These are phyloP conservation scores for Nakazawaea populi DNA, from an alignment of 805 yeast species.

Conservation along the genomic window DNA sequence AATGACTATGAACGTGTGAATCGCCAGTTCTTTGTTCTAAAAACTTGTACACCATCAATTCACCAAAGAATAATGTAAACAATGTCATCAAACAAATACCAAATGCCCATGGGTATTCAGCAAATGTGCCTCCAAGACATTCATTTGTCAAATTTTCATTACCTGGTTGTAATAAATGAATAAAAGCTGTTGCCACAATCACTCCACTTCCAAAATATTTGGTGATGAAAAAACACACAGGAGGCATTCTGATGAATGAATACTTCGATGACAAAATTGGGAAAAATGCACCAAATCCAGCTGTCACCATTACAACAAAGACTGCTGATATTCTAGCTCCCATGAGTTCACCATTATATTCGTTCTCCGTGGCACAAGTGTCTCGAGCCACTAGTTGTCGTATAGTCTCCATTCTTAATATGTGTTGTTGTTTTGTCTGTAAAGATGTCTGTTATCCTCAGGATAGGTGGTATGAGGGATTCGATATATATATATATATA, in stretches of 20 bases:
- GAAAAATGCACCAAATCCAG: constrained; percentile 46
- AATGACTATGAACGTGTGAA: constrained; percentile 48
- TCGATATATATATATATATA: too few species aligned
- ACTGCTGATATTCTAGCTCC: constrained; percentile 47
- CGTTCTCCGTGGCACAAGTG: constrained; percentile 30
- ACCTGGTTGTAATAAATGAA: constrained; percentile 62
- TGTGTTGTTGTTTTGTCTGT: background rate
- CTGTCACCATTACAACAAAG: constrained; percentile 47
- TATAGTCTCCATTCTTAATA: background rate
- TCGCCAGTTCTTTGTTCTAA: constrained; percentile 24
- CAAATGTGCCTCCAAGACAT: constrained; percentile 54
- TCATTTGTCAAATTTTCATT: constrained; percentile 40
- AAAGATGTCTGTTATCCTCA: background rate
- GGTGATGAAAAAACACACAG: constrained; percentile 33
- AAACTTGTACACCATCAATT: constrained; percentile 30
- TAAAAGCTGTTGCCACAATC: constrained; percentile 69
- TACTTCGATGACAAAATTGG: constrained; percentile 49
- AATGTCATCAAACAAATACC: constrained; percentile 36
- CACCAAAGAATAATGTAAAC: constrained; percentile 33
- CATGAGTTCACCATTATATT: constrained; percentile 29
- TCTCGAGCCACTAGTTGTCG: constrained; percentile 17
- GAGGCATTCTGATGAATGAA: constrained; percentile 45
- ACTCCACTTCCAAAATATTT: constrained; percentile 73
- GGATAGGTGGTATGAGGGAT: too few species aligned
- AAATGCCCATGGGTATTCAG: constrained; percentile 37